phyloP scores from a whole-genome alignment of 2,329 filamentous ascomycete species.

The Arthrinium puccinioides region DNA sequence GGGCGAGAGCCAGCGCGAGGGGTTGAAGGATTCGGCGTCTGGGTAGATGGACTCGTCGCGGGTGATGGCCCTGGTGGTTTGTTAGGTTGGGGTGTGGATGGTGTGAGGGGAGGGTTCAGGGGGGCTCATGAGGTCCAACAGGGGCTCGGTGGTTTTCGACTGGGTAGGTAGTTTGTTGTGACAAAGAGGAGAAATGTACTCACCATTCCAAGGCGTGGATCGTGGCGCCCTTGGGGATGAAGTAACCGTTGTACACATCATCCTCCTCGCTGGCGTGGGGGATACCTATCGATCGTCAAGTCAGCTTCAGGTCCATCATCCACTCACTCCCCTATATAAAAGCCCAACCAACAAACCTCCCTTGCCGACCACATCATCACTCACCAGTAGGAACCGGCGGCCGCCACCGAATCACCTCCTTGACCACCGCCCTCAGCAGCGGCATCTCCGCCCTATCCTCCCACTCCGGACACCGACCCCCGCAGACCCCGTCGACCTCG shows the following conservation, averaged over 20 bases:
- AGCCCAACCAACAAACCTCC: too few species aligned
- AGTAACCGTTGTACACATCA: conserved; percentile 40
- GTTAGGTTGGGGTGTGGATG: too few species aligned
- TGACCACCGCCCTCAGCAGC: conserved; percentile 38
- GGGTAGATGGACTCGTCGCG: conserved; percentile 32
- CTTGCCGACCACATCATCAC: conserved; percentile 5
- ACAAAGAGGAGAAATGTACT: conserved; percentile 9
- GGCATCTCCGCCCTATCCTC: conserved; percentile 38
- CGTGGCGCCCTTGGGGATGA: conserved; percentile 43
- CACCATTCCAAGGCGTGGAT: conserved; percentile 47
- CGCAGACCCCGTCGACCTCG: conserved; percentile 39
- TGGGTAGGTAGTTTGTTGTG: not conserved
- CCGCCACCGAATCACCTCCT: conserved; percentile 47
- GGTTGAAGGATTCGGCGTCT: conserved; percentile 30
- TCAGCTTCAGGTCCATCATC: too few species aligned
- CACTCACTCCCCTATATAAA: too few species aligned
- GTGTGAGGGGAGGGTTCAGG: too few species aligned
- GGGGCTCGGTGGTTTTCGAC: too few species aligned
- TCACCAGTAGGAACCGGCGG: conserved; percentile 45
- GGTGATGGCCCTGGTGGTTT: conserved; percentile 31
- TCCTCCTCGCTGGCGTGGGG: conserved; percentile 43
- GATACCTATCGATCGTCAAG: conserved; percentile 32
- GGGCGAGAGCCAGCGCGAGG: conserved; percentile 29
- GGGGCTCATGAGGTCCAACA: too few species aligned
- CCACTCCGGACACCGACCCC: conserved; percentile 36